Evolutionary conservation across 805 yeast genomes (phyloP).

Genomic region (Yueomyces sinensis): DNA sequence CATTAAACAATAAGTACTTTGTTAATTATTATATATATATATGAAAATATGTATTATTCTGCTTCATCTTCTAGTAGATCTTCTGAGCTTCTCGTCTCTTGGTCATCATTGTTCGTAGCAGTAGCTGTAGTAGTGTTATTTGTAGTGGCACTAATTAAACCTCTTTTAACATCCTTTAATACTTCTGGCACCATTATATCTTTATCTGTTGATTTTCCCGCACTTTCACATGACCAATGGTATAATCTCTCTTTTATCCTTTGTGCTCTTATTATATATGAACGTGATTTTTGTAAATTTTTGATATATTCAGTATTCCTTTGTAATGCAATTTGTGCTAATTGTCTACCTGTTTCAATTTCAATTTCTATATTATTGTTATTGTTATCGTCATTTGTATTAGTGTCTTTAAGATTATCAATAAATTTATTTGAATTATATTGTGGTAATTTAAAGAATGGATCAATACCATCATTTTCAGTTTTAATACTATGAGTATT

Average conservation of each 20-base stretch:
- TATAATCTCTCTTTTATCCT: constrained; percentile 55
- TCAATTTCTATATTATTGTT: constrained; percentile 22
- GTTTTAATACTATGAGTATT: neutral
- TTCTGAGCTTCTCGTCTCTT: too few species aligned
- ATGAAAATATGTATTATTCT: too few species aligned
- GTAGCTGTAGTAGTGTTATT: too few species aligned
- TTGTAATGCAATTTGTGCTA: constrained; percentile 67
- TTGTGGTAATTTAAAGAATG: constrained; percentile 2
- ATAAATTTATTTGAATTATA: neutral
- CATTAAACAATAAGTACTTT: too few species aligned
- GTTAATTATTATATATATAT: too few species aligned
- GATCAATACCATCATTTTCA: constrained; percentile 1
- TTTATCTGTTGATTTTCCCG: constrained; percentile 23
- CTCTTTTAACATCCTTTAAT: constrained; percentile 23
- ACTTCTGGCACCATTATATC: constrained; percentile 27
- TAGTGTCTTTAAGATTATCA: neutral
- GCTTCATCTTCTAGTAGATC: too few species aligned
- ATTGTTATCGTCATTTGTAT: neutral
- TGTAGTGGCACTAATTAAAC: constrained; percentile 24
- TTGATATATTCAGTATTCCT: constrained; percentile 78
- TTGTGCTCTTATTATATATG: constrained; percentile 67
- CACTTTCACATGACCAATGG: constrained; percentile 70
- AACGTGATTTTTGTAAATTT: constrained; percentile 59
- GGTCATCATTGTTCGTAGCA: too few species aligned
- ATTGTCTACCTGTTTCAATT: constrained; percentile 59